A percentile compares a stretch with the other conserved stretches of the same genome.
These are phyloP conservation scores for Cyberlindnera mycetangii DNA, from an alignment of 805 yeast genomes.

Conservation along the genomic window DNA sequence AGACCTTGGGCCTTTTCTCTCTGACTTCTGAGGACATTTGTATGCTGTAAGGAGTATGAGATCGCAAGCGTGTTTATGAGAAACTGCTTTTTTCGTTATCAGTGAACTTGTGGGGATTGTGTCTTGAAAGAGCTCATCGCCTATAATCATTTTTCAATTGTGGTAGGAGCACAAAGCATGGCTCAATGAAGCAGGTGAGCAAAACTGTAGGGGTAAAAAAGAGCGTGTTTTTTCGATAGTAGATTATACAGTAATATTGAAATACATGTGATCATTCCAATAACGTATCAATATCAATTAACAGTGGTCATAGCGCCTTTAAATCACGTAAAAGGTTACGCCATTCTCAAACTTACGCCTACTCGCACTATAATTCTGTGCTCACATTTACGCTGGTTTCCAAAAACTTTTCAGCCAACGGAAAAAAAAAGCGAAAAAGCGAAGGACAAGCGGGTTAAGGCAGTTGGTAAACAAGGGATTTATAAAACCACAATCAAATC, in stretches of 20 bases:
- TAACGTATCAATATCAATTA: background rate
- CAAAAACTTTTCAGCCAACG: constrained; percentile 15
- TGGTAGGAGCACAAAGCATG: background rate
- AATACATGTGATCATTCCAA: background rate
- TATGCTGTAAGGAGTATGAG: no score
- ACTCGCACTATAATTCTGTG: background rate
- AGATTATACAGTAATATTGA: background rate
- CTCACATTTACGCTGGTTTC: constrained; percentile 15
- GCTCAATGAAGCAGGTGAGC: background rate
- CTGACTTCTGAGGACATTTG: background rate
- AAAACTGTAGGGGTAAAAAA: background rate
- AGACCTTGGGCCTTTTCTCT: constrained; percentile 28
- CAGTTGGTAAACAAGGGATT: background rate
- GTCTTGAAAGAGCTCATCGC: background rate
- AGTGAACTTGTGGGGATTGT: background rate
- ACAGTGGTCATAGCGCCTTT: background rate
- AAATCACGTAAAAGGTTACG: background rate
- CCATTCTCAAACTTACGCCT: constrained; percentile 18
- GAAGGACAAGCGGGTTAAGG: background rate
- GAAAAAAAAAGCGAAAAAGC: constrained; percentile 22
- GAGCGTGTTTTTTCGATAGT: background rate
- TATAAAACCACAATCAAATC: background rate
- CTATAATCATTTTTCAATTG: background rate
- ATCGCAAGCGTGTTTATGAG: no score
- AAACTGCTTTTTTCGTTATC: no score